A percentile compares a stretch with the other conserved stretches of the same genome.
phyloP scores from a whole-genome alignment of 2,329 filamentous ascomycete species.

The Colletotrichum spinosum region DNA sequence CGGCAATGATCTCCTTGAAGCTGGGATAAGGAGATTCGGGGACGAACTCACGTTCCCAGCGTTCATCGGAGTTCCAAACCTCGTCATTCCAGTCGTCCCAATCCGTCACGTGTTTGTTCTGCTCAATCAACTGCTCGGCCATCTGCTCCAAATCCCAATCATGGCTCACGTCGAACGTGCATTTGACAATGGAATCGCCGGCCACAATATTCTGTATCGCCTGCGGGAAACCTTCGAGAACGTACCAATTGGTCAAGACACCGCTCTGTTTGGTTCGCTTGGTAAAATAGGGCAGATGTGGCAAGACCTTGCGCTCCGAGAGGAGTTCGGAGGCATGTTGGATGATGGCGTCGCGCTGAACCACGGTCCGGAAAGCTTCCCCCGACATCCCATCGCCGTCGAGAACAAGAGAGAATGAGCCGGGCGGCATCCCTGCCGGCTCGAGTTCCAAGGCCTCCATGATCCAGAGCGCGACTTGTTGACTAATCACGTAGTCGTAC shows the following conservation, averaged over 20 bases:
- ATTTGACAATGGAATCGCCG: neutral
- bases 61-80: too few species aligned
- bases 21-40: too few species aligned
- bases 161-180: conserved; percentile 8
- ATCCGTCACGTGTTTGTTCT: neutral
- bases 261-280: too few species aligned
- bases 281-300: neutral
- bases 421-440: too few species aligned
- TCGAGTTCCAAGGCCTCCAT: too few species aligned
- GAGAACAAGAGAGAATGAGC: neutral
- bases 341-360: conserved; percentile 21
- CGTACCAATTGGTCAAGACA: too few species aligned
- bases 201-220: neutral
- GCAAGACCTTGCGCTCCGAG: neutral
- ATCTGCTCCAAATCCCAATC: conserved; percentile 4
- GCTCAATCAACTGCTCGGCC: neutral
- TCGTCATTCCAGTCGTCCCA: too few species aligned
- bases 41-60: too few species aligned
- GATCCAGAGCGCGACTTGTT: too few species aligned
- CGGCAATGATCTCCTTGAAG: too few species aligned
- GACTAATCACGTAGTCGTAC: too few species aligned
- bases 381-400: neutral
- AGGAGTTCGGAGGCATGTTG: too few species aligned
- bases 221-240: conserved; percentile 3
- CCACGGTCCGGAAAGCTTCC: neutral